Conservation (phyloP, 2,329 filamentous ascomycete genomes). For the Cordyceps pruinosa region DNA sequence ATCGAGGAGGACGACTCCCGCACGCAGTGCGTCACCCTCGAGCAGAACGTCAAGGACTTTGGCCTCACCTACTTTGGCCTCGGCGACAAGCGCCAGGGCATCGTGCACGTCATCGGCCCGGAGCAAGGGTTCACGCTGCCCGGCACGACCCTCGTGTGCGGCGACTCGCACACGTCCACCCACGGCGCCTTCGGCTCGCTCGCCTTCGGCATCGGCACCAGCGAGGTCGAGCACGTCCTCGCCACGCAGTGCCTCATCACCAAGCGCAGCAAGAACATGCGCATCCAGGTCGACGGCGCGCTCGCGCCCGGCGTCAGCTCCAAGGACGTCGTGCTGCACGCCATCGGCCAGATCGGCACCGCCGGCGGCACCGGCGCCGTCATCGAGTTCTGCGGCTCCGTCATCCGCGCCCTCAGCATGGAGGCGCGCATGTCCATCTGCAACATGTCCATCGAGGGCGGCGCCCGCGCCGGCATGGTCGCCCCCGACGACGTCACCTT, state of each 20-base stretch:
- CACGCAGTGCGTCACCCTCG: conserved; percentile 88
- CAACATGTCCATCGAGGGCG: conserved; percentile 98
- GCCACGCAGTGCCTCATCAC: conserved; percentile 94
- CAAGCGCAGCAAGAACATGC: conserved; percentile 97
- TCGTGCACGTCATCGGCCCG: conserved; percentile 96
- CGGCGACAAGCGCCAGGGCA: conserved; percentile 92
- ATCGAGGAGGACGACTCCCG: conserved; percentile 92
- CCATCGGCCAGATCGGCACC: conserved; percentile 89
- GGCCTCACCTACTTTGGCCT: conserved; percentile 96
- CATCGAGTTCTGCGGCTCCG: conserved; percentile 95
- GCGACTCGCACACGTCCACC: conserved; percentile 96
- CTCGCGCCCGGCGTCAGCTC: conserved; percentile 86
- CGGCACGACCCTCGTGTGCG: conserved; percentile 93
- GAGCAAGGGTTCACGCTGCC: conserved; percentile 98
- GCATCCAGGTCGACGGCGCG: conserved; percentile 87
- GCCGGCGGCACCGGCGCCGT: conserved; percentile 91
- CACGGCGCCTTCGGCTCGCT: conserved; percentile 94
- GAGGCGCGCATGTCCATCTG: conserved; percentile 98
- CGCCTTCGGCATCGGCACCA: conserved; percentile 95
- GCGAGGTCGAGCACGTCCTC: conserved; percentile 96
- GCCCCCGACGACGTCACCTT: conserved; percentile 92
- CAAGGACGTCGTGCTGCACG: conserved; percentile 90
- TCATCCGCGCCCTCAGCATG: conserved; percentile 84
- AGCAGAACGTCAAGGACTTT: conserved; percentile 96
- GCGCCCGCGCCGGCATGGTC: conserved; percentile 93